Base-by-base conservation (phyloP, 2,329 filamentous ascomycete species). In the Fusarium brachygibbosum region DNA sequence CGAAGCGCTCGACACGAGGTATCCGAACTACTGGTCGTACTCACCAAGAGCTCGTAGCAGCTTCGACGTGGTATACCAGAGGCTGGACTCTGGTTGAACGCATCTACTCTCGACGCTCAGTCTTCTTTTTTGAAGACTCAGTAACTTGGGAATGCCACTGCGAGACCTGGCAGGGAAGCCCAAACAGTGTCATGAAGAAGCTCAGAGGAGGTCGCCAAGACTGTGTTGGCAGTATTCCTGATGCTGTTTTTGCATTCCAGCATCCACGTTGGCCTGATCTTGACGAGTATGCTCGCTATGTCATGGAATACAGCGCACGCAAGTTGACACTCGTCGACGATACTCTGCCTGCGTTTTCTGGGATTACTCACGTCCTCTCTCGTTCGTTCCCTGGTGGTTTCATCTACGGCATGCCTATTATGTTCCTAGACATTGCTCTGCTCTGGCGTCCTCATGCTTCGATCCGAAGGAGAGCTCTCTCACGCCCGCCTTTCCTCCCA, bases 91-190 rank as follows among this genome's bases (percentile, higher is more conserved):
- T 84, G 19, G 80, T 83, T 60, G 82, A 84, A 60, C 75, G 75
- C 4, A 70, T 82, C 16, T 84, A 83, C 66, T 79, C 82, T 25
- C 76, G 82, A 29, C 79, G 82, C 12, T 76, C 77, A 13, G 75
- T 83, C 52, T 83, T 80, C 71, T 79, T 84, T 66, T 83, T 83
- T 52, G 78, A 82, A 31, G 80, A 83, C 23, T 61, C 75, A 11
- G 75, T 83, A 14, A 81, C 81, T 3, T 83, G 82, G 82, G 80
- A 83, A 61, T 84, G 82, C 51, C 82, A 84, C 67, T 83, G 82
- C 73, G 79, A 82, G 34, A 70, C 78, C 6, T 83, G 81, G 80
- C 78, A 82, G 54, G 77, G 78, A 16, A 77, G 61, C 56, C 64
- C 78, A 5, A 72, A 73, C 19, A 75, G 72, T 38, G 61, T 78